Evolutionary conservation across 192 early-diverging fungal genomes (phyloP), one percentile per base, ranked within the genome.

Genomic region (Allomyces javanicus): DNA sequence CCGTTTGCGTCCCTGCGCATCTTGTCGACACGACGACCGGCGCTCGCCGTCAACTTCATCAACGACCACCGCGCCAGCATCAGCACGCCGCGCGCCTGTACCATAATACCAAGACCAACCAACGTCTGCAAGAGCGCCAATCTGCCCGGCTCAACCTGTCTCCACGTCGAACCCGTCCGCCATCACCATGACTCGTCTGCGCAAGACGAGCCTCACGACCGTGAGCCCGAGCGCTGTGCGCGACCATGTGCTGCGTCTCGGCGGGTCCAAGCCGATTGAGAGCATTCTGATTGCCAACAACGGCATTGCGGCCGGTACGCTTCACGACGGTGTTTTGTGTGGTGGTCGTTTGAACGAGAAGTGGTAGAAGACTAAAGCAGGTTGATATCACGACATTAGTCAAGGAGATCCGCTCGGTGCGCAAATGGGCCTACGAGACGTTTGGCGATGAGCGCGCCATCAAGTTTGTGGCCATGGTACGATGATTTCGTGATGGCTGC

Each of bases 341-440:
- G 33, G 33, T 40, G 33, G 7, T 9, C 33, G 33, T 40, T 40
- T 40, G 2, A 40, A 40, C 33, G 33, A 40, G 33, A 40, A 40
- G 33, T 7, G 33, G 33, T 7, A 3, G 33, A 40, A 40, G 9
- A 7, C 33, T 40, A 40, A 40, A 3, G 4, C 33, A 40, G 3
- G 0, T 40, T 40, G 33, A 40, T 40, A 9, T 40, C 33, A 40
- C 21, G 21, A 58, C 10, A 21, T 17, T n/a, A 58, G 93, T 99
- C 70, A 99, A 99, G 74, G 92, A 93, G 80, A 99, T 99, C 70
- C 85, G 96, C 50, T 96, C 93, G 3, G 88, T 99, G 50, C 87
- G 94, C 67, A 88, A 96, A 77, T 99, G 96, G 96, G 85, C 93
- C 11, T 99, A 99, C 72, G 92, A 93, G 70, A 94, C 90, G 14